Evolutionary conservation across 2,329 filamentous ascomycete genomes (phyloP), one percentile per base, ranked within the genome.

Genomic region (Nemania sp.): DNA sequence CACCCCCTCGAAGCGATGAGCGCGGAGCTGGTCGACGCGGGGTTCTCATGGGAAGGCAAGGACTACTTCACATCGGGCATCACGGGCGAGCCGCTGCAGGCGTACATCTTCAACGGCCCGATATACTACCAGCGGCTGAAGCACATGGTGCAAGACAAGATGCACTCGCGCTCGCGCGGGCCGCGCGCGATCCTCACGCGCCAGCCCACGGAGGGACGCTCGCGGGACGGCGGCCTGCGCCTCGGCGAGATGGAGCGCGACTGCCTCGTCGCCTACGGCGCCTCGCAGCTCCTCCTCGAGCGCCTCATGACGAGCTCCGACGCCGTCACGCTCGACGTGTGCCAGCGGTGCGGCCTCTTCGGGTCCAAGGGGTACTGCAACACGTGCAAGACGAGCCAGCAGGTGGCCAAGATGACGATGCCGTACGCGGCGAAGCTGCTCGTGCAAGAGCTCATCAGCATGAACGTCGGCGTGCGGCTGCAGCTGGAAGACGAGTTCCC

Each of bases 111-210:
- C 83, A 97, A 96, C 74, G 95, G 95, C 0, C 95, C 95, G 11
- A 99, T 99, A 77, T 99, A 97, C 81, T 99, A 99, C 81, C 95
- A 99, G 81, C 96, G 97, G 68, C 86, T 99, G 67, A 99, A 99
- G 84, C 95, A 99, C 83, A 99, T 99, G 95, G 95, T 99, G 3
- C 93, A 98, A 76, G 95, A 99, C 75, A 99, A 99, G 80, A 98
- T 99, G 95, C 95, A 99, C 78, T 94, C 91, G 34, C 91, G 95
- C 63, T 88, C 94, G 2, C 89, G 92, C 13, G 96, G 96, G 0
- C 96, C 95, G 0, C 85, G 91, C 12, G 94, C 94, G 25, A 95
- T 97, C 66, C 83, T 99, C 25, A 99, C 95, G 0, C 88, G 95
- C 10, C 95, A 99, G 75, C 95, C 95, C 0, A 99, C 94, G 0